phyloP scores from a whole-genome alignment of 768 basidiomycete species.

The Cystobasidium tubakii region DNA sequence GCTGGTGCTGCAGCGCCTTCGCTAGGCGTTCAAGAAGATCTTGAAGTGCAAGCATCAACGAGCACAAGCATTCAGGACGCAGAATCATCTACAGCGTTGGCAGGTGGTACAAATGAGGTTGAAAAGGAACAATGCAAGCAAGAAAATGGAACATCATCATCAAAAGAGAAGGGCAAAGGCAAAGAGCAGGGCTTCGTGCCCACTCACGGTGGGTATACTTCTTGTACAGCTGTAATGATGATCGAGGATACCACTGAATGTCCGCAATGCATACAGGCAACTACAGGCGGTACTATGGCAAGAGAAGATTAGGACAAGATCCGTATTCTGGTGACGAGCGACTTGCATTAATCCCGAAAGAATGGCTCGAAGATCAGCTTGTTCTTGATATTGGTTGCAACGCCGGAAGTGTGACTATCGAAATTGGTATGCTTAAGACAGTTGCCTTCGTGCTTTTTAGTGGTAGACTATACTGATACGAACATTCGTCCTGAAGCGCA shows the following conservation, averaged over 20 bases:
- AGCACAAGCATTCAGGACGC: too few relatives aligned
- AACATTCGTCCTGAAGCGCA: slow-evolving; percentile 56
- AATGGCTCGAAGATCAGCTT: slow-evolving; percentile 56
- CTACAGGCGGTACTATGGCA: slow-evolving; percentile 59
- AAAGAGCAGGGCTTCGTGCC: slow-evolving; percentile 27
- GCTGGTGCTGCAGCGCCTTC: too few relatives aligned
- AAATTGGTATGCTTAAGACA: slow-evolving; percentile 60
- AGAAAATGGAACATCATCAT: too few relatives aligned
- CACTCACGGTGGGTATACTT: slow-evolving; percentile 6
- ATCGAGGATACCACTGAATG: neutral
- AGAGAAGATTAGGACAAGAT: slow-evolving; percentile 31
- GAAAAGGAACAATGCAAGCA: too few relatives aligned
- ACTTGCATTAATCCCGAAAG: slow-evolving; percentile 58
- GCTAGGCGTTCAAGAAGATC: too few relatives aligned
- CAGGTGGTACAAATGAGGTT: too few relatives aligned
- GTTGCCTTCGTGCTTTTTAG: too few relatives aligned
- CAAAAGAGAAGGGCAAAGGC: neutral
- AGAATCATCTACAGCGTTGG: too few relatives aligned
- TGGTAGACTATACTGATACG: too few relatives aligned
- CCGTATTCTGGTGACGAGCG: slow-evolving; percentile 64
- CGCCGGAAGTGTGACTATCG: slow-evolving; percentile 75
- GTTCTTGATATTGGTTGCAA: slow-evolving; percentile 84
- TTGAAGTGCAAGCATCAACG: too few relatives aligned
- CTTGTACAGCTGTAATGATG: neutral
- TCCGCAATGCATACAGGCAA: slow-evolving; percentile 33